phyloP scores from a whole-genome alignment of 306 rosid genomes.

The Castanospermum australe region DNA sequence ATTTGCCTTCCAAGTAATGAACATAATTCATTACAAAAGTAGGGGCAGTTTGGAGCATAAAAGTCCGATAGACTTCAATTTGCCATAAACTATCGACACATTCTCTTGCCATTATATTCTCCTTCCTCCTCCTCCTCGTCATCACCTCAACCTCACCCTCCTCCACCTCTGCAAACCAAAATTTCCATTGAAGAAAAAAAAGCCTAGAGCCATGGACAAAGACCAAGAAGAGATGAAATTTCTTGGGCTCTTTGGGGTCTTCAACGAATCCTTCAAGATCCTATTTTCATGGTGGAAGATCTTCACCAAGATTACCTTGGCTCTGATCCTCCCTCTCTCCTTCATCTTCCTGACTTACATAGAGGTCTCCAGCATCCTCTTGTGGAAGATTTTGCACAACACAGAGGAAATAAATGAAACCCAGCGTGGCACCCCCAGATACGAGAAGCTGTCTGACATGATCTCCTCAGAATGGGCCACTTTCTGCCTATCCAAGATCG shows the following conservation, averaged over 20 bases:
- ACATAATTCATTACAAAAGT: not conserved
- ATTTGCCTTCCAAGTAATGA: too few relatives aligned
- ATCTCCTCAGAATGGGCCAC: constrained; percentile 40
- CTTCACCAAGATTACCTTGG: constrained; percentile 49
- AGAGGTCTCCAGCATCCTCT: constrained; percentile 40
- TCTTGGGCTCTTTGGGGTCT: constrained; percentile 47
- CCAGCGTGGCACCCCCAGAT: not conserved
- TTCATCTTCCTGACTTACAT: constrained; percentile 46
- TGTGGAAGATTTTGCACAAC: constrained; percentile 24
- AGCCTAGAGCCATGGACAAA: constrained; percentile 41
- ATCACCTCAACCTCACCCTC: not conserved
- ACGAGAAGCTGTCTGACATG: constrained; percentile 25
- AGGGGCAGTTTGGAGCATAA: not conserved
- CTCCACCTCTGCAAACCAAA: not conserved
- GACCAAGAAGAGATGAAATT: constrained; percentile 63
- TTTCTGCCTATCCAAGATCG: constrained; percentile 35
- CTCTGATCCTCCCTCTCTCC: constrained; percentile 54
- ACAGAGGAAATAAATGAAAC: not conserved
- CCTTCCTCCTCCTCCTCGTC: not conserved
- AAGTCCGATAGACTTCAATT: not conserved
- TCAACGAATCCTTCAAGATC: constrained; percentile 45
- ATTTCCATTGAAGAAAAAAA: not conserved
- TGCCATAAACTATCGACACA: not conserved
- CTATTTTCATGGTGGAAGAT: constrained; percentile 45
- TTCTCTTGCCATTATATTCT: not conserved